Conservation (phyloP, 2,329 filamentous ascomycete species). For the Ophiostoma perfectum region DNA sequence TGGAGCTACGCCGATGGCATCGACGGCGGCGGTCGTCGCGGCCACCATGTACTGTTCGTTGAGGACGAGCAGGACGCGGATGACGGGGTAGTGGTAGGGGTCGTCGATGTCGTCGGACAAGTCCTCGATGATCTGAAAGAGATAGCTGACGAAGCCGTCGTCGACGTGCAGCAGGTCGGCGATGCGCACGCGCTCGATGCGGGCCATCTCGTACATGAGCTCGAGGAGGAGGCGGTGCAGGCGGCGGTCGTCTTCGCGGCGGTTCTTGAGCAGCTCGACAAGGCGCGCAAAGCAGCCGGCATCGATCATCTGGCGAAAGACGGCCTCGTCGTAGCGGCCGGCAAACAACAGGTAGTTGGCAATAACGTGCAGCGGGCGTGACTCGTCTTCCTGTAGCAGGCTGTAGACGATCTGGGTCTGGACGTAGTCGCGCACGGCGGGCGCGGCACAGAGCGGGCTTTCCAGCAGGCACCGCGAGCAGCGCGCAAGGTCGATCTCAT, state of each 20-base stretch:
- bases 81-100: slow-evolving; percentile 92
- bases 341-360: slow-evolving; percentile 81
- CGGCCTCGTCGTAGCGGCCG: slow-evolving; percentile 68
- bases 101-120: slow-evolving; percentile 82
- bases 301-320: slow-evolving; percentile 80
- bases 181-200: slow-evolving; percentile 73
- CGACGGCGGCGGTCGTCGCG: slow-evolving; percentile 48
- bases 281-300: slow-evolving; percentile 80
- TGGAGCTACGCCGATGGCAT: slow-evolving; percentile 23
- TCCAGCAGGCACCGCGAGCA: slow-evolving; percentile 76
- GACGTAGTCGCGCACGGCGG: slow-evolving; percentile 68
- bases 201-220: slow-evolving; percentile 91
- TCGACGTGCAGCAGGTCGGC: slow-evolving; percentile 72
- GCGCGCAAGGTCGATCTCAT: slow-evolving; percentile 71
- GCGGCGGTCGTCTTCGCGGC: slow-evolving; percentile 59
- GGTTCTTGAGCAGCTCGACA: slow-evolving; percentile 69
- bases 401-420: slow-evolving; percentile 89
- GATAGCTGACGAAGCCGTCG: slow-evolving; percentile 75
- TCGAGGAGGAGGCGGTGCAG: slow-evolving; percentile 80
- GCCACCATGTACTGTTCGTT: slow-evolving; percentile 98
- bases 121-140: slow-evolving; percentile 84
- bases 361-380: slow-evolving; percentile 72
- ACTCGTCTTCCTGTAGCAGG: slow-evolving; percentile 82
- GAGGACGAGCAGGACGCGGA: slow-evolving; percentile 87
- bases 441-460: slow-evolving; percentile 65